Evolutionary conservation across 495 filamentous ascomycete species (phyloP).

Genomic region (Halenospora varia): DNA sequence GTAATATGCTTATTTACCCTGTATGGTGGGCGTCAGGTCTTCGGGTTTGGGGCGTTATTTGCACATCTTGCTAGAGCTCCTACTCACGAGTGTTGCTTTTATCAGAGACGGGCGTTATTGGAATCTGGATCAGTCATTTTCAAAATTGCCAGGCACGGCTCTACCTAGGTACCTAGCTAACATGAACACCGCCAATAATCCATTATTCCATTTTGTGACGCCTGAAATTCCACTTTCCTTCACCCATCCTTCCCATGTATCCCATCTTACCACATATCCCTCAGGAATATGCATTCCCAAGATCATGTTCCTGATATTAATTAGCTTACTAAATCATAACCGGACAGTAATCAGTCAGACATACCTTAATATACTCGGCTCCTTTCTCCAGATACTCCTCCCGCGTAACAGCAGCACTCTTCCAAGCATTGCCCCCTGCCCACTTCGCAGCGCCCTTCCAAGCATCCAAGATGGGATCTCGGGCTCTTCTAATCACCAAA

Average conservation of each 20-base stretch:
- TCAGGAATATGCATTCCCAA: constrained; percentile 61
- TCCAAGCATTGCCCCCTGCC: constrained; percentile 45
- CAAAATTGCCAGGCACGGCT: neutral
- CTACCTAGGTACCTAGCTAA: too few relatives aligned
- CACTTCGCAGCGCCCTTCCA: constrained; percentile 91
- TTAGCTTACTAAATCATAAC: constrained; percentile 9
- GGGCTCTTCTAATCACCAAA: constrained; percentile 63
- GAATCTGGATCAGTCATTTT: neutral
- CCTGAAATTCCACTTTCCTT: neutral
- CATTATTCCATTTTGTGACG: neutral
- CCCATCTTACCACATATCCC: neutral
- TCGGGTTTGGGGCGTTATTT: neutral
- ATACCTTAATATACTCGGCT: constrained; percentile 78
- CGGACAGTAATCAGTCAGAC: constrained; percentile 17
- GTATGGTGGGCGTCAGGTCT: constrained; percentile 5
- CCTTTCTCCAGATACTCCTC: constrained; percentile 85
- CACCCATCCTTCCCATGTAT: neutral
- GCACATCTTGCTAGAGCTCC: neutral
- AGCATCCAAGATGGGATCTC: constrained; percentile 74
- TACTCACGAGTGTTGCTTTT: neutral
- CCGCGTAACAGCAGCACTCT: constrained; percentile 50
- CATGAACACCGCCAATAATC: neutral
- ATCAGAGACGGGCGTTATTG: neutral
- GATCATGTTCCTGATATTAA: constrained; percentile 64
- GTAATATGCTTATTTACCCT: too few relatives aligned